Conservation (phyloP, 345 rosid genomes). For the Eucalyptus caleyi region DNA sequence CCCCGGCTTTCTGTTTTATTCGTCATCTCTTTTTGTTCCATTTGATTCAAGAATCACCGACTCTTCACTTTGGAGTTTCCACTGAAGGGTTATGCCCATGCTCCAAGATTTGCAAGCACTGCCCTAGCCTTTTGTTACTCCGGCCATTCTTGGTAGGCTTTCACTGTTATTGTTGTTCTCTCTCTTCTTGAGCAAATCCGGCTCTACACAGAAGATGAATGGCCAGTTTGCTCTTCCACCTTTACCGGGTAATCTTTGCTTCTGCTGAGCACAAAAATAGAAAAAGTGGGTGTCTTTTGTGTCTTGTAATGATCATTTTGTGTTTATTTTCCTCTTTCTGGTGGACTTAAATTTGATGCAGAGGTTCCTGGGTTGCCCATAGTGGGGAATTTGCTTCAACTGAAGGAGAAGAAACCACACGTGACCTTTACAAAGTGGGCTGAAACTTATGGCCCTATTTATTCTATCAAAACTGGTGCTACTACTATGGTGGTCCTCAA, state of each 20-base stretch:
- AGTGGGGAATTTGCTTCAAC: slow-evolving; percentile 73
- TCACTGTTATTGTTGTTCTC: neutral
- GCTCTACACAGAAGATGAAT: neutral
- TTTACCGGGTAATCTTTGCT: neutral
- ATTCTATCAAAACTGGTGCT: slow-evolving; percentile 70
- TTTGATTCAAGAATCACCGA: neutral
- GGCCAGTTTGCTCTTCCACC: neutral
- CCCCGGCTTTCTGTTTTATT: neutral
- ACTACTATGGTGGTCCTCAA: slow-evolving; percentile 54
- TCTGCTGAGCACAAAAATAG: neutral
- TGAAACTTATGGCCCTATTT: slow-evolving; percentile 68
- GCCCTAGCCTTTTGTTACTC: neutral
- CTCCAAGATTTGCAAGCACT: neutral
- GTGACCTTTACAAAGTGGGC: slow-evolving; percentile 75
- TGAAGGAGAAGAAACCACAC: slow-evolving; percentile 90
- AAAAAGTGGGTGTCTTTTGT: neutral
- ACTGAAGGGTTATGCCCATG: neutral
- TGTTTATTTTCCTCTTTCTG: neutral
- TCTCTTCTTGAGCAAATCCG: neutral
- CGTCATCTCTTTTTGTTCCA: neutral
- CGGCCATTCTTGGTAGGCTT: neutral
- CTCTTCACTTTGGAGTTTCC: neutral
- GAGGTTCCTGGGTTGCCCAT: slow-evolving; percentile 75
- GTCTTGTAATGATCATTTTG: neutral
- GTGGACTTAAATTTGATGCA: slow-evolving; percentile 3